Evolutionary conservation across 2,329 filamentous ascomycete genomes (phyloP), one percentile per base, ranked within the genome.

Genomic region (Cercospora beticola): DNA sequence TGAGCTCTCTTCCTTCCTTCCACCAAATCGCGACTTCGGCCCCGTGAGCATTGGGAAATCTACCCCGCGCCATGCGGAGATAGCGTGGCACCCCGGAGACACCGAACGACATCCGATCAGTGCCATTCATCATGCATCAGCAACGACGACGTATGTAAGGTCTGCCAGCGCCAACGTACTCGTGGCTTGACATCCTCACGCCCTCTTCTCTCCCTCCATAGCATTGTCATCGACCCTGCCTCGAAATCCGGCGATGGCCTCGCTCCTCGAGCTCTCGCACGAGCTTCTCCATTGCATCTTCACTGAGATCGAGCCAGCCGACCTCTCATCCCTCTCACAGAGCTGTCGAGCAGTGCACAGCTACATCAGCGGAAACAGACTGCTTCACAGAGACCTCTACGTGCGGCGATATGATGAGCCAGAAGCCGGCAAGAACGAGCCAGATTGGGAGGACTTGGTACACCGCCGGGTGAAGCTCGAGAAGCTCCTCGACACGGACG

Each of bases 281-380:
- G 90, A 92, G 81, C 83, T 91, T 52, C 76, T 91, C 28, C 86
- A 90, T 74, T 81, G 85, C 74, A 86, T 92, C 71, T 81, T 92
- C 70, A 79, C 77, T 67, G 83, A 84, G 71, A 82, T 90, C 43
- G 79, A 85, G 30, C 86, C 88, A 1, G 77, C 79, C 49, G 89
- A 91, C 70, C 79, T 92, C 8, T 81, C 83, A 1, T 76, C 79
- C 7, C 75, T 91, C 56, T 82, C 84, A 43, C 78, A 77, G 68
- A 84, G 85, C 58, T 90, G 86, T 76, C 82, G 79, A 18, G 76
- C 74, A 10, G 79, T 93, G 58, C 79, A 86, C 68, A 77, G 80
- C 36, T 86, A 87, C 70, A 82, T 91, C 63, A 82, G 80, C 60
- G 83, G 82, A 54, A 91, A 93, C 76, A 77, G 79, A 16, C 80